Evolutionary conservation across 129 eudicot species (phyloP), one percentile per base, ranked within the genome.

Genomic region (Saposhnikovia divaricata): DNA sequence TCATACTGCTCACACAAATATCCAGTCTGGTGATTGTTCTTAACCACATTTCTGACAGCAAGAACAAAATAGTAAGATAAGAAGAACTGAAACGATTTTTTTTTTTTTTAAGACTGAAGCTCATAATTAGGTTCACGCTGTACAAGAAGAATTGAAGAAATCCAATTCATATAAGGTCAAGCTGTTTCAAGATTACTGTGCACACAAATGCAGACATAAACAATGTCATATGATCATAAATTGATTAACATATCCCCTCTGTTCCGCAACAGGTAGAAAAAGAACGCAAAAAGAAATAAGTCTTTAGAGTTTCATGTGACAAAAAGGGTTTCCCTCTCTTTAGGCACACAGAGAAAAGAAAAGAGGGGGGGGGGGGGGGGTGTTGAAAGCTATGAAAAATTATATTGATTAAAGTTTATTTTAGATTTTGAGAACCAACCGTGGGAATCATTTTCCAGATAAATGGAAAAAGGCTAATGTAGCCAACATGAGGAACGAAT

Each of bases 401-500:
- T 43, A 37, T 45, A 42, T 72, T 18, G 38, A 51, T 18, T 28
- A 28, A 37, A 72, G 65, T 47, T 53, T 23, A 73, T 83, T 75
- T 48, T 73, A 92, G 34, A 97, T 90, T 90, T 4, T 2, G 5
- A 39, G 42, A 2, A 39, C 42, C 42, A 2, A 95, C 97, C 81
- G 96, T 87, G 47, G 97, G 97, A 78, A 95, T 90, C 72, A 95
- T 87, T 83, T 88, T 89, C 77, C 86, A 82, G 75, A 95, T 95
- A 79, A 95, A 92, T 76, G 99, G 99, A 74, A 95, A 95, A 73
- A 95, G 94, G 90, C 97, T 92, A 82, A 92, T 95, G 13, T 95
- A 95, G 83, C 99, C 99, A 82, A 95, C 38, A 86, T 95, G 99
- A 81, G 99, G 97, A 84, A 95, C 99, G n/a, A 95, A 83, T 72